Conservation (phyloP, 176 grass and related monocot species). For the Paspalum notatum region DNA sequence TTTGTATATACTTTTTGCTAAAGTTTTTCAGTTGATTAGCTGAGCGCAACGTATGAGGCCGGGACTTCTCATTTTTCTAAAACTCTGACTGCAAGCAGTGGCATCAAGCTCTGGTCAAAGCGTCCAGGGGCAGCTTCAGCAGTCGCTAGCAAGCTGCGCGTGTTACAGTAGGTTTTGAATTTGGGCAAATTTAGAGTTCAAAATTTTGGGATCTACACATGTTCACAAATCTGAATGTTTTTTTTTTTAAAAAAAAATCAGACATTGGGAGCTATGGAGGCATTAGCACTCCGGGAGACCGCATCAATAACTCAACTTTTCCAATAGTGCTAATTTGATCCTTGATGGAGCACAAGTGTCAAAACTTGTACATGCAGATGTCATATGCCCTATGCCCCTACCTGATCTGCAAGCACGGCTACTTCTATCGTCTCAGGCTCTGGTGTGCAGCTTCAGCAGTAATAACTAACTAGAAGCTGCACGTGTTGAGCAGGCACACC, state of each 20-base stretch:
- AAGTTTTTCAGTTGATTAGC: too few relatives aligned
- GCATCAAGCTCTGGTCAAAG: too few relatives aligned
- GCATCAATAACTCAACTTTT: background rate
- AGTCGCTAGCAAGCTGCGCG: too few relatives aligned
- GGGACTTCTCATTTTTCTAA: too few relatives aligned
- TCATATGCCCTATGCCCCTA: slow-evolving; percentile 23
- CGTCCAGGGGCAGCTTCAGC: too few relatives aligned
- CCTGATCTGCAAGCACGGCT: background rate
- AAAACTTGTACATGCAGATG: slow-evolving; percentile 29
- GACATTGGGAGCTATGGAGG: background rate
- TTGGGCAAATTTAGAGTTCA: too few relatives aligned
- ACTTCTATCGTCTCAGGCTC: slow-evolving; percentile 8
- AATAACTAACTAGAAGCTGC: slow-evolving; percentile 21
- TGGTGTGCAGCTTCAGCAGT: background rate
- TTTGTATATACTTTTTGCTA: too few relatives aligned
- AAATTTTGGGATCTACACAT: too few relatives aligned
- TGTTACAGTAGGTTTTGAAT: too few relatives aligned
- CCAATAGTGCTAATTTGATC: background rate
- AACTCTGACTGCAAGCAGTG: too few relatives aligned
- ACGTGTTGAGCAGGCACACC: slow-evolving; percentile 53
- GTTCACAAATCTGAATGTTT: too few relatives aligned
- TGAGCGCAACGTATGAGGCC: too few relatives aligned
- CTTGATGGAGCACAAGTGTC: slow-evolving; percentile 12
- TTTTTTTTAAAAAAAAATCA: background rate
- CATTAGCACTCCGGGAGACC: background rate